Evolutionary conservation across 2,329 filamentous ascomycete species (phyloP).

Genomic region (Beauveria brongniartii): DNA sequence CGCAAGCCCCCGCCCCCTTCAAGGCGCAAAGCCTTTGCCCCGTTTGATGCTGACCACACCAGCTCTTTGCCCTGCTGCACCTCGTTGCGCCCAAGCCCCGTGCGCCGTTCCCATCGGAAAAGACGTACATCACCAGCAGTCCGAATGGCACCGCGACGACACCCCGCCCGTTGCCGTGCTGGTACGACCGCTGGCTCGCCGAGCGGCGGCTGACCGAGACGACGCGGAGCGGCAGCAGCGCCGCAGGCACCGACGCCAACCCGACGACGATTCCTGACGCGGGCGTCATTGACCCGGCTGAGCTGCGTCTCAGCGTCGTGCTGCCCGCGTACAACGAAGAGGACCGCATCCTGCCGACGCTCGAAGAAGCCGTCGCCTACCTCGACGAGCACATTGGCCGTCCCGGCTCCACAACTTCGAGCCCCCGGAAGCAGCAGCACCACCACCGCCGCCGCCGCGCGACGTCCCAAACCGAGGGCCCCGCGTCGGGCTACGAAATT

Average conservation of each 20-base stretch:
- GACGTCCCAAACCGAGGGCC: slow-evolving; percentile 15
- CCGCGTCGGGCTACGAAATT: slow-evolving; percentile 75
- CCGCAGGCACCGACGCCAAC: background rate
- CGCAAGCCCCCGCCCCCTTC: background rate
- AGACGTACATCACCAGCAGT: slow-evolving; percentile 70
- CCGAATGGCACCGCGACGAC: slow-evolving; percentile 37
- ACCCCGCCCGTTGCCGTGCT: slow-evolving; percentile 62
- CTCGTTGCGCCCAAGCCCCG: slow-evolving; percentile 77
- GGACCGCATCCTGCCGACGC: slow-evolving; percentile 69
- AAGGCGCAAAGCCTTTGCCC: background rate
- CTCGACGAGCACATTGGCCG: slow-evolving; percentile 70
- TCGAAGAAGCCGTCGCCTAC: slow-evolving; percentile 85
- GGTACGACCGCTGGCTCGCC: slow-evolving; percentile 69
- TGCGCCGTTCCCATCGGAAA: slow-evolving; percentile 65
- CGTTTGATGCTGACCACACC: background rate
- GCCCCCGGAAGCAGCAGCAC: slow-evolving; percentile 26
- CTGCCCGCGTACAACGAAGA: slow-evolving; percentile 96
- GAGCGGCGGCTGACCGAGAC: slow-evolving; percentile 46
- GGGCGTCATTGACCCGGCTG: slow-evolving; percentile 61
- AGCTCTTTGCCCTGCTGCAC: slow-evolving; percentile 59
- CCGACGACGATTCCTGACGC: slow-evolving; percentile 33
- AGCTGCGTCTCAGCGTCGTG: slow-evolving; percentile 83
- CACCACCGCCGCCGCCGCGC: slow-evolving; percentile 20
- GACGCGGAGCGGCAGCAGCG: slow-evolving; percentile 21
- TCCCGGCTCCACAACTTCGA: slow-evolving; percentile 14